Base-by-base conservation (phyloP, 2,329 filamentous ascomycete genomes). In the Plenodomus tracheiphilus region DNA sequence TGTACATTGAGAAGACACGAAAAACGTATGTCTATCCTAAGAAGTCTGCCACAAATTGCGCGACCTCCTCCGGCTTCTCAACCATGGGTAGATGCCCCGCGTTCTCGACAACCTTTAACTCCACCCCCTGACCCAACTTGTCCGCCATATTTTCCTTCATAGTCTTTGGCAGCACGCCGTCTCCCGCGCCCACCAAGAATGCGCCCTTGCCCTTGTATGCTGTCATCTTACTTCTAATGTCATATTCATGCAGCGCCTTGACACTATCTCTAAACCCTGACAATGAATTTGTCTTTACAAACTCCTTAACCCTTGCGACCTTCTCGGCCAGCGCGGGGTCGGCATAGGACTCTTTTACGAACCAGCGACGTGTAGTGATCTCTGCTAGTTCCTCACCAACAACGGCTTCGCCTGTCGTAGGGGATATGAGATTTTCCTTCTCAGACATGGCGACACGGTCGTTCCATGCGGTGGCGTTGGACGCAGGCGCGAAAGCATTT, bases 71-170 rank as follows among this genome's bases (percentile, higher is more conserved):
- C 0, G 88, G 85, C 57, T 84, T 81, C 73, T 95, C 91, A 40
- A 85, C 85, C 89, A 95, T 95, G 0, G 91, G 91, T 63, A 96
- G 72, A 75, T 96, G 91, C 0, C 91, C 91, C 0, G 89, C 85
- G 8, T 80, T 75, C 0, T 88, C 82, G 9, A 95, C 81, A 48
- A 88, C 71, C 66, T 80, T 83, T 56, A 91, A 79, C 49, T 83
- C 79, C 0, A 80, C 81, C 0, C 86, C 70, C 13, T 49, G 53
- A 0, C 68, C 70, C 39, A 71, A 39, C 16, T 57, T 60, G 0
- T 72, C 78, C 46, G 79, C 83, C 80, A 92, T 90, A n/a, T 64
- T 63, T 13, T 84, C 84, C 45, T 86, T 84, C 89, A 96, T 95
- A 3, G 86, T 87, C 75, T 85, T 85, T 0, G 89, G 88, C 44